Percentiles rank a stretch among this genome's conserved stretches.
Conservation (phyloP, 2,329 filamentous ascomycete species). For the Hypoxylon sp. region DNA sequence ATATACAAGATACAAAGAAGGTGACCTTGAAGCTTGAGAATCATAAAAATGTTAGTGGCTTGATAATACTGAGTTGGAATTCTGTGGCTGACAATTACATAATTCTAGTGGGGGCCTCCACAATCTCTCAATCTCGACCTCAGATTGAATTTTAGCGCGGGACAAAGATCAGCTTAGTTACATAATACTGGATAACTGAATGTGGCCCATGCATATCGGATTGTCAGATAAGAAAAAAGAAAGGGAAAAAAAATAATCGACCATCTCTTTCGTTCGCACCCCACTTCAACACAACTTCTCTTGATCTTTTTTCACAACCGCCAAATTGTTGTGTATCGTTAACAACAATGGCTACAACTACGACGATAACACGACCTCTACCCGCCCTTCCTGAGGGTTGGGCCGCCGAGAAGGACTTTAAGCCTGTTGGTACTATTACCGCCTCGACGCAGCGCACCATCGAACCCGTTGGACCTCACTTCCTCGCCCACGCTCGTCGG, state of each 20-base stretch:
- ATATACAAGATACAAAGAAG: neutral
- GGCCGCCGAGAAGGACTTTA: slow-evolving; percentile 92
- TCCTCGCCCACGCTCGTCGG: slow-evolving; percentile 95
- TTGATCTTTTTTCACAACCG: no score
- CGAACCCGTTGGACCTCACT: slow-evolving; percentile 96
- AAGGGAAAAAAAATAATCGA: slow-evolving; percentile 33
- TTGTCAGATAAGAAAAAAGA: no score
- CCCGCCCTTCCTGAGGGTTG: slow-evolving; percentile 82
- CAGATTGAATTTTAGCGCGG: no score
- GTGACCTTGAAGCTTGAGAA: slow-evolving; percentile 6
- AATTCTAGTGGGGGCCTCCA: no score
- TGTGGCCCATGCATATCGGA: no score
- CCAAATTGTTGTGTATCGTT: no score
- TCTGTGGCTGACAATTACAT: no score
- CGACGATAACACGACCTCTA: slow-evolving; percentile 70
- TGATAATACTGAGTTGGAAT: no score
- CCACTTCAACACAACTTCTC: slow-evolving; percentile 27
- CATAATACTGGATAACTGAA: no score
- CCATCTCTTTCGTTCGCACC: slow-evolving; percentile 22
- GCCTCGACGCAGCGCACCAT: slow-evolving; percentile 83
- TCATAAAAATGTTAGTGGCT: slow-evolving; percentile 16
- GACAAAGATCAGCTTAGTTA: no score
- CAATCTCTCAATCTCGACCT: no score
- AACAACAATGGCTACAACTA: slow-evolving; percentile 69
- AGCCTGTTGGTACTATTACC: slow-evolving; percentile 79